Base-by-base conservation (phyloP, 2,329 filamentous ascomycete species). In the Penicillium sp. region DNA sequence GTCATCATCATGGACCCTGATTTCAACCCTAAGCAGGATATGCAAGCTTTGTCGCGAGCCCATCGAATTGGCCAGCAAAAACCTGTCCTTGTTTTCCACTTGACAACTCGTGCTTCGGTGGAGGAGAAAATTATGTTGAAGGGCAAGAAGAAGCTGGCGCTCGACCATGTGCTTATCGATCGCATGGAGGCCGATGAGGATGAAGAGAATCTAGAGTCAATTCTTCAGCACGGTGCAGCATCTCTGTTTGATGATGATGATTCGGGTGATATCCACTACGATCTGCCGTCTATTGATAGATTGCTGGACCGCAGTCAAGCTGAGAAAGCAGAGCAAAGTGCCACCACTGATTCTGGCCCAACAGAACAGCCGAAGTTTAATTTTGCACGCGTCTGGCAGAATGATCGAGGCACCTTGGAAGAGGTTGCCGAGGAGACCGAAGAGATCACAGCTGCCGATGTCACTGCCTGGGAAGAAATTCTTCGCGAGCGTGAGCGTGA, bases 51-150 rank as follows among this genome's bases (percentile, higher is more conserved):
- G 28, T 95, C 93, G 28, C 86, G 95, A 59, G 94, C 93, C 16
- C 94, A 99, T 72, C 87, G 94, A 24, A 97, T 99, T 58, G 95
- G 95, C 0, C 95, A 99, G 72, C 90, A 91, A 71, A 91, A 94
- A 61, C 96, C 95, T 64, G 94, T 99, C 0, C 80, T 99, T 1
- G 95, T 95, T 60, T 96, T 97, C 65, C 93, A 97, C 69, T 76
- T 99, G 0, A 90, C 96, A 79, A 97, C 91, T 1, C 88, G 92
- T 53, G 84, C 87, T 38, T 93, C 87, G 26, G 90, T 88, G 0
- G 94, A 99, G 69, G 94, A 99, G 73, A 92, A 93, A 67, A 97
- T 99, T 49, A 88, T 97, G 78, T 90, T 96, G 69, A 90, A 95
- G 62, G 94, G 94, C 6, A 88, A 90, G 63, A 95, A 90, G 73